Evolutionary conservation across 2,329 filamentous ascomycete genomes (phyloP).

Genomic region (Scorias spongiosa): DNA sequence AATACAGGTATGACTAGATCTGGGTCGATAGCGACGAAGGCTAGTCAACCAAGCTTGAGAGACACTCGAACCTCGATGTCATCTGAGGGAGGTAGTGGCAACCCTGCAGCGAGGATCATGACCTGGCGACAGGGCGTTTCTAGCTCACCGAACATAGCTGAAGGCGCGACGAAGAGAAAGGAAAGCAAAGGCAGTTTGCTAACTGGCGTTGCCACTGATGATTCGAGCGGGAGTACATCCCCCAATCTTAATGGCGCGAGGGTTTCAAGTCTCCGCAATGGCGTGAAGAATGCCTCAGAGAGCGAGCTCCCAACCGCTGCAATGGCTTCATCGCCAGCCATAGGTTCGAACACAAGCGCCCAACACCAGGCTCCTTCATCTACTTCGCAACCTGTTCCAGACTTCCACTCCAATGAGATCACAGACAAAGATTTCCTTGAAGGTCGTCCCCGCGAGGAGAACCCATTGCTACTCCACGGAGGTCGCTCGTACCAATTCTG

Average conservation of each 20-base stretch:
- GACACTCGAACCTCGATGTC: constrained; percentile 16
- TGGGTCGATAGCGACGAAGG: constrained; percentile 28
- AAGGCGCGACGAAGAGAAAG: constrained; percentile 6
- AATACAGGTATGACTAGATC: constrained; percentile 37
- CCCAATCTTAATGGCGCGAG: constrained; percentile 14
- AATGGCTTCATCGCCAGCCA: neutral
- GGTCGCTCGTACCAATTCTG: constrained; percentile 40
- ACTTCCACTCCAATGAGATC: constrained; percentile 7
- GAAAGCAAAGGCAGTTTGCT: constrained; percentile 3
- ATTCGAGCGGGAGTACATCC: constrained; percentile 29
- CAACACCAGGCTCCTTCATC: neutral
- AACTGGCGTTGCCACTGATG: constrained; percentile 10
- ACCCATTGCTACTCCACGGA: constrained; percentile 30
- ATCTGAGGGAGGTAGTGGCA: constrained; percentile 14
- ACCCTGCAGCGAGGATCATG: constrained; percentile 61
- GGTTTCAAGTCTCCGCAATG: constrained; percentile 1
- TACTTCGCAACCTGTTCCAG: neutral
- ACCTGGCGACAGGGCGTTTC: constrained; percentile 67
- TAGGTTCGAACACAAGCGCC: neutral
- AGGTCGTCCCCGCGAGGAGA: neutral
- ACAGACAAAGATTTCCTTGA: constrained; percentile 9
- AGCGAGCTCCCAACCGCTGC: constrained; percentile 3
- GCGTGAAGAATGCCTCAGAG: constrained; percentile 1
- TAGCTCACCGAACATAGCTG: constrained; percentile 34
- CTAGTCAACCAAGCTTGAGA: constrained; percentile 17